A percentile compares a stretch with the other conserved stretches of the same genome.
phyloP scores from a whole-genome alignment of 257 asterid genomes.

The Solanum pinnatisectum region DNA sequence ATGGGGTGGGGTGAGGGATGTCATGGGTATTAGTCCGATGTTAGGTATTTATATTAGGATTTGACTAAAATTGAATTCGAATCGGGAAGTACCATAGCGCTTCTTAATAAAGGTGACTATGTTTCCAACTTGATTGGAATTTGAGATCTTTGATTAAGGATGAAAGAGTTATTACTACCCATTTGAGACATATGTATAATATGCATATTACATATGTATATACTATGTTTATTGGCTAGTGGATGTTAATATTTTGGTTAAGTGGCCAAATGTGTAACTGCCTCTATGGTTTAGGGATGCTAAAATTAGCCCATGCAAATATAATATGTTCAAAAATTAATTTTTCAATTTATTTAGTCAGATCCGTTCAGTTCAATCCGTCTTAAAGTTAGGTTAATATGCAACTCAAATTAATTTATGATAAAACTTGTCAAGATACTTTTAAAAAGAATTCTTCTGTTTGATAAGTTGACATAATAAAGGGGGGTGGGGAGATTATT shows the following conservation, averaged over 20 bases:
- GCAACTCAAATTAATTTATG: background rate
- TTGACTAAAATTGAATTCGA: background rate
- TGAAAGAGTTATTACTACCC: background rate
- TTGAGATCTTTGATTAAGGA: background rate
- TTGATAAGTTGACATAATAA: background rate
- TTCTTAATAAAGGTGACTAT: background rate
- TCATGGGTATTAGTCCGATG: background rate
- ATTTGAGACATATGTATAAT: background rate
- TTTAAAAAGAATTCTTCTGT: background rate
- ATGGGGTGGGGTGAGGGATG: background rate
- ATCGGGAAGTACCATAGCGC: rapidly evolving
- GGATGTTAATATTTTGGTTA: background rate
- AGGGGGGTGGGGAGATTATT: background rate
- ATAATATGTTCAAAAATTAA: background rate
- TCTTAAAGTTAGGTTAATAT: background rate
- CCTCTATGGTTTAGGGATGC: background rate
- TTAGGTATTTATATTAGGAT: background rate
- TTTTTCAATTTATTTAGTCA: background rate
- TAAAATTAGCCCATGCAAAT: background rate
- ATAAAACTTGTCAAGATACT: background rate
- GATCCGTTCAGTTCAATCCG: background rate
- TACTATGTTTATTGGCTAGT: background rate
- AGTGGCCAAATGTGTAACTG: background rate
- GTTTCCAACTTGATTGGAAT: background rate
- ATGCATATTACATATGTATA: background rate